phyloP scores from a whole-genome alignment of 2,329 filamentous ascomycete genomes.

The Tolypocladium sp. region DNA sequence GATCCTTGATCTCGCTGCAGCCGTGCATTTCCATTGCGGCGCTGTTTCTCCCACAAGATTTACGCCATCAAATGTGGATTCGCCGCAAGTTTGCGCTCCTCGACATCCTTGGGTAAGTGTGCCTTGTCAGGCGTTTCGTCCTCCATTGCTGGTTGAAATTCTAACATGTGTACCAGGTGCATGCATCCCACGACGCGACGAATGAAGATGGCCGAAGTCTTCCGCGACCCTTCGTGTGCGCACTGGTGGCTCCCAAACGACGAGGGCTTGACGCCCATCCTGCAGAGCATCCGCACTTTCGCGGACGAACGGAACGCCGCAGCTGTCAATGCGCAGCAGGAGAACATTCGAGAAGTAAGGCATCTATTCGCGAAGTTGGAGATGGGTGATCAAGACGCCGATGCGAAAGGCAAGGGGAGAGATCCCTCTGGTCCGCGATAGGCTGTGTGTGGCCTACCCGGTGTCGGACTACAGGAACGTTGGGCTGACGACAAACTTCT shows the following conservation, averaged over 20 bases:
- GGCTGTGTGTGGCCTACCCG: background rate
- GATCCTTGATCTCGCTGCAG: constrained; percentile 64
- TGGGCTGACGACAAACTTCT: background rate
- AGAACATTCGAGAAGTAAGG: constrained; percentile 66
- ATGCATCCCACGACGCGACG: constrained; percentile 72
- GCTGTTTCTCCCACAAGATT: constrained; percentile 71
- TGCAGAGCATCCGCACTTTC: constrained; percentile 71
- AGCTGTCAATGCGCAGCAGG: constrained; percentile 45
- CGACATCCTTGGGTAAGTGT: constrained; percentile 66
- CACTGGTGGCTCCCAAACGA: constrained; percentile 88
- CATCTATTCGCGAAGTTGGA: constrained; percentile 59
- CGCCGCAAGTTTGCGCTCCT: constrained; percentile 69
- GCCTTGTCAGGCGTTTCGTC: background rate
- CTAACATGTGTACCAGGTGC: constrained; percentile 47
- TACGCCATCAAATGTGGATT: constrained; percentile 67
- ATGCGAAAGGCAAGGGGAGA: background rate
- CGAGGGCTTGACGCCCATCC: constrained; percentile 62
- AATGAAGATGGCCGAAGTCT: constrained; percentile 64
- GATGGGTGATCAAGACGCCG: constrained; percentile 7
- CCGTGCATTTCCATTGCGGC: constrained; percentile 66
- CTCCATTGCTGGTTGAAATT: background rate
- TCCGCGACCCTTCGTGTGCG: constrained; percentile 60
- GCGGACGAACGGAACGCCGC: constrained; percentile 65
- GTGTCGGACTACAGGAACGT: background rate
- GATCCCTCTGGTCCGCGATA: background rate